phyloP scores from a whole-genome alignment of 495 filamentous ascomycete species.

The Darksidea phi region DNA sequence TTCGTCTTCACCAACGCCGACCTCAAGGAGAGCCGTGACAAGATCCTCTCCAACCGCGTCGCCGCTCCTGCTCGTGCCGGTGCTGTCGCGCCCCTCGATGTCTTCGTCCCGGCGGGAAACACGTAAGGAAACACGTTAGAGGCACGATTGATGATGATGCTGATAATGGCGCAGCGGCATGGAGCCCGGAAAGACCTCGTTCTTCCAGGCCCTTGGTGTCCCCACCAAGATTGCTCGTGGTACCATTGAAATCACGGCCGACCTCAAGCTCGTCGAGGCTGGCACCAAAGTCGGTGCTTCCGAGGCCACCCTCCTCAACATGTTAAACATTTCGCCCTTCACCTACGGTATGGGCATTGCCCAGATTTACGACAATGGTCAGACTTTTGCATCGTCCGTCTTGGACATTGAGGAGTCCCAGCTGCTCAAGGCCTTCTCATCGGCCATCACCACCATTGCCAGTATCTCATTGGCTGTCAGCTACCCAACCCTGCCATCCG shows the following conservation, averaged over 20 bases:
- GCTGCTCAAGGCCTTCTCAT: slow-evolving; percentile 78
- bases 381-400: slow-evolving; percentile 78
- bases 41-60: slow-evolving; percentile 94
- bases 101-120: slow-evolving; percentile 78
- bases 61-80: slow-evolving; percentile 95
- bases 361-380: slow-evolving; percentile 95
- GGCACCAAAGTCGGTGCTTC: slow-evolving; percentile 94
- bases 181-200: slow-evolving; percentile 99
- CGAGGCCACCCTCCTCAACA: slow-evolving; percentile 96
- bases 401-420: slow-evolving; percentile 92
- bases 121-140: slow-evolving; percentile 17
- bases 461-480: slow-evolving; percentile 83
- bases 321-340: slow-evolving; percentile 99
- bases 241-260: slow-evolving; percentile 99
- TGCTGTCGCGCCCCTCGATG: slow-evolving; percentile 83
- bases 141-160: background rate
- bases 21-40: slow-evolving; percentile 84
- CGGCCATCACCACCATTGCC: slow-evolving; percentile 83
- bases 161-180: slow-evolving; percentile 74
- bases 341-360: slow-evolving; percentile 97
- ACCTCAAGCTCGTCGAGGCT: slow-evolving; percentile 95
- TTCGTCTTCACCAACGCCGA: slow-evolving; percentile 99
- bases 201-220: slow-evolving; percentile 99
- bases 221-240: slow-evolving; percentile 99
- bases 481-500: slow-evolving; percentile 95